Evolutionary conservation across 2,329 filamentous ascomycete genomes (phyloP), one percentile per base, ranked within the genome.

Genomic region (Venturia carpophila): DNA sequence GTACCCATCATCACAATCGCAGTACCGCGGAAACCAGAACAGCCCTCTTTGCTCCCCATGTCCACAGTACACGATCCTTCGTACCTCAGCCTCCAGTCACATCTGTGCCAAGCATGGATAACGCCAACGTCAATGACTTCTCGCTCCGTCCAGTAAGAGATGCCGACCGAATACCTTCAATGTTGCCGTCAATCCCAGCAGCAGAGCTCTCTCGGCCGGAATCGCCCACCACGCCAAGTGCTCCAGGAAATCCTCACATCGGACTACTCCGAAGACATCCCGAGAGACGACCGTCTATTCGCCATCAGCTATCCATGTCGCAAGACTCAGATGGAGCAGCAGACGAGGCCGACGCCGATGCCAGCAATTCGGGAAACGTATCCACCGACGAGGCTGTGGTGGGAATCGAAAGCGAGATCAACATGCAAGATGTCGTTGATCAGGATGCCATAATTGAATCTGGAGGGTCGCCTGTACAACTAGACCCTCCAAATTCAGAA

Each of bases 381-480:
- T 90, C 92, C 77, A 85, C 79, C 63, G 78, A 80, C 34, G 85
- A 93, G 66, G 90, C 89, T 4, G 89, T 91, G 34, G 84, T 87
- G 21, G 91, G 91, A 68, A 87, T 96, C 19, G 89, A 92, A 71
- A 86, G 88, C 17, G 83, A 89, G 47, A 92, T 97, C 70, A 89
- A 89, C 67, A 92, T 96, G 71, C 87, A 93, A 73, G 90, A 93
- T 72, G 92, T 95, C 79, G 90, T 92, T 65, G 90, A 94, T 68
- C 85, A 87, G 41, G 89, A 93, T 67, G 84, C 87, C 69, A 88
- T 96, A 74, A 83, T 96, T 43, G 87, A 91, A 63, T 81, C 80
- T 62, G 85, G 82, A 47, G 87, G 86, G 64, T 85, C 89, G 2
- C 83, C 87, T 3, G 85, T 96, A 42, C 87, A 89, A 39, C 77